A percentile compares a stretch with the other conserved stretches of the same genome.
Conservation (phyloP, 2,329 filamentous ascomycete genomes). For the Nemania bipapillata region DNA sequence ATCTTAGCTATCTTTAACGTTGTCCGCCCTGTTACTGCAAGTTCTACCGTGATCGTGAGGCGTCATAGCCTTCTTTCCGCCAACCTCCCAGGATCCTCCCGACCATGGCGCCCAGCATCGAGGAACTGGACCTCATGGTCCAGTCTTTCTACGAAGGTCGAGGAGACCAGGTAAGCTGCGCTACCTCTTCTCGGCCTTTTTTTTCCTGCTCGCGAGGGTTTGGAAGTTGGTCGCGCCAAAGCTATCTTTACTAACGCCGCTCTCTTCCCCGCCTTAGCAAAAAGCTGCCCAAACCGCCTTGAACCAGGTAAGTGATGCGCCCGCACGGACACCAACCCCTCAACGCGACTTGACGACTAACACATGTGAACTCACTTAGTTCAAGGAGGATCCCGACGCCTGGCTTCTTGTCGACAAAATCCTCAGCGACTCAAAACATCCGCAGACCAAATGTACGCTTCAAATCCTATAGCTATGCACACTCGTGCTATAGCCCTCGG, state of each 20-base stretch:
- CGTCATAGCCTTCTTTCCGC: conserved; percentile 46
- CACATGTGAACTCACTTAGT: conserved; percentile 64
- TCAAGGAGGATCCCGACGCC: conserved; percentile 98
- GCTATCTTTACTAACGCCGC: conserved; percentile 42
- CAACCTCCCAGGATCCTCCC: conserved; percentile 35
- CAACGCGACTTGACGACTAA: conserved; percentile 44
- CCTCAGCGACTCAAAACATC: conserved; percentile 88
- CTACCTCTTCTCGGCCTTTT: neutral
- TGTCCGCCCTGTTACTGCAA: conserved; percentile 39
- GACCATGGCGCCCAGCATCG: conserved; percentile 77
- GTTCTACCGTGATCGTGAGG: conserved; percentile 41
- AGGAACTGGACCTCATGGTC: conserved; percentile 96
- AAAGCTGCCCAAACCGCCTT: conserved; percentile 92
- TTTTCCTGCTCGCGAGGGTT: neutral
- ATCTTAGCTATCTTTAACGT: conserved; percentile 1
- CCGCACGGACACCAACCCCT: conserved; percentile 22
- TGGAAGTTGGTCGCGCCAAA: conserved; percentile 20
- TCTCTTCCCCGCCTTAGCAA: conserved; percentile 71
- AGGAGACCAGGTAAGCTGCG: conserved; percentile 80
- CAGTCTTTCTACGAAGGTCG: conserved; percentile 97
- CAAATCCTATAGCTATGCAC: conserved; percentile 21
- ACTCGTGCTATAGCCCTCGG: conserved; percentile 4
- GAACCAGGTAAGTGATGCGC: conserved; percentile 77
- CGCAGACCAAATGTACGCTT: conserved; percentile 91
- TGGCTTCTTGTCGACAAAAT: conserved; percentile 99